These are phyloP conservation scores for Schwanniomyces vanrijiae DNA, from an alignment of 805 yeast species.

Conservation along the genomic window DNA sequence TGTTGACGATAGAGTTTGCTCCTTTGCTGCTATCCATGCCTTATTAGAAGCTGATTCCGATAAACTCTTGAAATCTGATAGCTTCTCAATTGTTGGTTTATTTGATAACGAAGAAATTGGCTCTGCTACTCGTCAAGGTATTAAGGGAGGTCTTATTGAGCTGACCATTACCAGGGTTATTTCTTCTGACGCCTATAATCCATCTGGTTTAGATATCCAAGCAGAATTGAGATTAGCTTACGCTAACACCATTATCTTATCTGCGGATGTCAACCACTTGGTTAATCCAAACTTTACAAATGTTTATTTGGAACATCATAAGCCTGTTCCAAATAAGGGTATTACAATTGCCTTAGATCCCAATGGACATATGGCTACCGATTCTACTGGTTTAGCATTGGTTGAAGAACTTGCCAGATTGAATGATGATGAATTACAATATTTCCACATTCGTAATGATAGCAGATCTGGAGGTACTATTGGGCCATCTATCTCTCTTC, in stretches of 20 bases:
- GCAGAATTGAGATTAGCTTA: constrained; percentile 42
- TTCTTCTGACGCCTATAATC: constrained; percentile 24
- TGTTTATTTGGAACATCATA: constrained; percentile 76
- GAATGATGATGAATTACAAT: constrained; percentile 68
- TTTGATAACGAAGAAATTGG: constrained; percentile 87
- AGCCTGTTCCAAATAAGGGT: constrained; percentile 79
- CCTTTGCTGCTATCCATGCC: constrained; percentile 36
- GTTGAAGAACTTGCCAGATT: constrained; percentile 66
- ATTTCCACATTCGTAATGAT: constrained; percentile 84
- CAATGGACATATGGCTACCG: constrained; percentile 83
- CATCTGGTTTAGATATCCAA: constrained; percentile 16
- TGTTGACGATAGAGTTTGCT: constrained; percentile 43
- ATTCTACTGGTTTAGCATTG: constrained; percentile 68
- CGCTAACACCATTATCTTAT: constrained; percentile 76
- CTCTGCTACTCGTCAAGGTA: constrained; percentile 77
- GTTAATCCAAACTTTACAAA: constrained; percentile 72
- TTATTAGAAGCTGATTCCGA: constrained; percentile 32
- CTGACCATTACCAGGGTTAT: constrained; percentile 58
- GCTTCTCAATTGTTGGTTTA: constrained; percentile 60
- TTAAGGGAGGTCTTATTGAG: constrained; percentile 74
- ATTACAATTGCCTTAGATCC: constrained; percentile 71
- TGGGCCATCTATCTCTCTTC: constrained; percentile 67
- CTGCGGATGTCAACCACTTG: constrained; percentile 85
- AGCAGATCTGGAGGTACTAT: constrained; percentile 87
- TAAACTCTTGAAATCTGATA: constrained; percentile 22